Percentiles rank a stretch among this genome's conserved stretches.
These are phyloP conservation scores for Ceratocystis huliohia DNA, from an alignment of 2,329 filamentous ascomycete genomes.

Conservation along the genomic window DNA sequence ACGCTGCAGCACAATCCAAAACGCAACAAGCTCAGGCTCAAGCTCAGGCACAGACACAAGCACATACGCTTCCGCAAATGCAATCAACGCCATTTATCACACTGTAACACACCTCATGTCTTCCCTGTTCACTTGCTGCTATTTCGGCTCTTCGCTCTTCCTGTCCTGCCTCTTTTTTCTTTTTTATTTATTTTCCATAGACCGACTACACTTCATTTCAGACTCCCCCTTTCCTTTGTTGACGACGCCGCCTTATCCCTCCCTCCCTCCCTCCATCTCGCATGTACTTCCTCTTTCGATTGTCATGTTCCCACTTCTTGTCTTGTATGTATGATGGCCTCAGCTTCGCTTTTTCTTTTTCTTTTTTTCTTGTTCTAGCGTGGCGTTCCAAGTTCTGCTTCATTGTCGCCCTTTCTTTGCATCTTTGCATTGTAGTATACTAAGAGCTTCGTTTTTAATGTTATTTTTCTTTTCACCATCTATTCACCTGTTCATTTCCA, in stretches of 20 bases:
- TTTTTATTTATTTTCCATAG: neutral
- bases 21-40: neutral
- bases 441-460: neutral
- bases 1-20: neutral
- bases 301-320: neutral
- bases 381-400: neutral
- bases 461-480: neutral
- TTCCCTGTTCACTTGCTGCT: neutral
- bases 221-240: too few species aligned
- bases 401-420: neutral
- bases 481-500: neutral
- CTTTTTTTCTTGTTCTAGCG: neutral
- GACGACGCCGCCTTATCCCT: too few species aligned
- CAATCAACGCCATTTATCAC: neutral
- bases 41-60: neutral
- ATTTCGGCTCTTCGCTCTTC: neutral
- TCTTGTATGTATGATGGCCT: conserved; percentile 5
- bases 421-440: too few species aligned
- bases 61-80: neutral
- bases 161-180: neutral
- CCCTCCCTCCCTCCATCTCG: neutral
- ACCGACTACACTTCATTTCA: too few species aligned
- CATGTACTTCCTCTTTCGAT: neutral
- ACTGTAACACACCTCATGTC: neutral
- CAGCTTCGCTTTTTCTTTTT: neutral